Percentiles rank a stretch among this genome's conserved stretches.
phyloP scores from a whole-genome alignment of 2,329 filamentous ascomycete genomes.

The Teratosphaeria pseudoeucalypti region DNA sequence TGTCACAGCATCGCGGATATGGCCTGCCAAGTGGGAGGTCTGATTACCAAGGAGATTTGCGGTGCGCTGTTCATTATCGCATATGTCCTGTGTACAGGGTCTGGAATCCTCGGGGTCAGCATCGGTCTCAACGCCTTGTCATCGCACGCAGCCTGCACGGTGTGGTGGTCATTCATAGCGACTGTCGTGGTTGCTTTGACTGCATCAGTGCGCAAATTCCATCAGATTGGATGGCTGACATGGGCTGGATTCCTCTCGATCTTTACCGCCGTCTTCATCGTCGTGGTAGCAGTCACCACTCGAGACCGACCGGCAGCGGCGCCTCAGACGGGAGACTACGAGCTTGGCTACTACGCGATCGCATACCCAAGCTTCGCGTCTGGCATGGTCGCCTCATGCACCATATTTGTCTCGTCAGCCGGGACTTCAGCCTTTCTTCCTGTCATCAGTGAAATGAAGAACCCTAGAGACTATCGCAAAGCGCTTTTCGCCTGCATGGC shows the following conservation, averaged over 20 bases:
- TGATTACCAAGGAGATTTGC: conserved; percentile 41
- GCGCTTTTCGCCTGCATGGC: conserved; percentile 50
- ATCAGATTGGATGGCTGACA: conserved; percentile 52
- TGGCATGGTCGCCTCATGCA: conserved; percentile 47
- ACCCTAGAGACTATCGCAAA: conserved; percentile 50
- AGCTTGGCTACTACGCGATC: conserved; percentile 49
- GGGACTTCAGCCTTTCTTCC: conserved; percentile 51
- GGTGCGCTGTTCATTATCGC: conserved; percentile 39
- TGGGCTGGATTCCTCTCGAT: conserved; percentile 44
- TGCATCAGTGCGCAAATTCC: conserved; percentile 48
- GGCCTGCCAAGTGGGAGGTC: conserved; percentile 46
- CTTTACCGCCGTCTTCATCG: conserved; percentile 30
- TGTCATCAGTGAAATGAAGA: conserved; percentile 55
- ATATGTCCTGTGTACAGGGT: conserved; percentile 46
- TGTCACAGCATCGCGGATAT: conserved; percentile 49
- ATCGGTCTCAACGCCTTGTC: conserved; percentile 52
- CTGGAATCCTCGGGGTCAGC: conserved; percentile 49
- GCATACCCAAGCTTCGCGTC: conserved; percentile 46
- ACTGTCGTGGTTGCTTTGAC: conserved; percentile 40
- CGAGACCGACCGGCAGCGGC: conserved; percentile 50
- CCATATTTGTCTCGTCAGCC: conserved; percentile 51
- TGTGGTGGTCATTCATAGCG: conserved; percentile 45
- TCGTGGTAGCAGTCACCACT: conserved; percentile 44
- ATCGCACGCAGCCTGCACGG: conserved; percentile 48
- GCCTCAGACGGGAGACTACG: conserved; percentile 47